Evolutionary conservation across 2,329 filamentous ascomycete species (phyloP), one percentile per base, ranked within the genome.

Genomic region (Hymenoscyphus fraxineus): DNA sequence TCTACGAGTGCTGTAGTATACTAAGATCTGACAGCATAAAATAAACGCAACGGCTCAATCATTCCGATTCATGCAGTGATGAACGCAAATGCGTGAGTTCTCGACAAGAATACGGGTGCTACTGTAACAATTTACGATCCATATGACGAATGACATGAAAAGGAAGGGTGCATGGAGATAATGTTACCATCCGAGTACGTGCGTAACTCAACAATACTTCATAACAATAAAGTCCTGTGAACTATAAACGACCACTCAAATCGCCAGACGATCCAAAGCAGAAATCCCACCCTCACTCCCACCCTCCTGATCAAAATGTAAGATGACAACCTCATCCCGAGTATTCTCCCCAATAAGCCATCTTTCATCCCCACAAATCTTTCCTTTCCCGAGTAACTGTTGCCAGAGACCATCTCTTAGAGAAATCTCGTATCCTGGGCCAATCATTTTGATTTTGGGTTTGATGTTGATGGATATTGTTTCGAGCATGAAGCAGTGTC

Each of bases 321-420:
- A 76, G 63, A 88, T 75, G 0, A 84, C 83, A 57, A 88, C 73
- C 65, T 80, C 78, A 39, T 82, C 79, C 9, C 77, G 71, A 1
- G 68, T 67, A 70, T 85, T 85, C 75, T 88, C 83, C 0, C 86
- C 86, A 12, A 88, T 74, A n/a, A 88, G 61, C 80, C 85, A 88
- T 62, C 83, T 75, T 73, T 88, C 86, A 66, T 86, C 83, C 1
- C 85, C 87, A 41, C 76, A 80, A 16, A 89, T 83, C 65, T 78
- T 79, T 0, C 83, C 85, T 69, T 80, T 83, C 1, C 73, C 79
- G 58, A 84, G 75, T 40, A 88, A 71, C 70, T 83, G 77, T 22
- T 73, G 71, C 77, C 82, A 83, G 60, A 83, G 74, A 5, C 76
- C 75, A 40, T 80, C 77, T 3, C 70, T 68, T 58, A 84, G 80